A percentile compares a stretch with the other conserved stretches of the same genome.
Evolutionary conservation across 1,284 basidiomycete genomes (phyloP).

Genomic region (Ceratobasidium sp.): DNA sequence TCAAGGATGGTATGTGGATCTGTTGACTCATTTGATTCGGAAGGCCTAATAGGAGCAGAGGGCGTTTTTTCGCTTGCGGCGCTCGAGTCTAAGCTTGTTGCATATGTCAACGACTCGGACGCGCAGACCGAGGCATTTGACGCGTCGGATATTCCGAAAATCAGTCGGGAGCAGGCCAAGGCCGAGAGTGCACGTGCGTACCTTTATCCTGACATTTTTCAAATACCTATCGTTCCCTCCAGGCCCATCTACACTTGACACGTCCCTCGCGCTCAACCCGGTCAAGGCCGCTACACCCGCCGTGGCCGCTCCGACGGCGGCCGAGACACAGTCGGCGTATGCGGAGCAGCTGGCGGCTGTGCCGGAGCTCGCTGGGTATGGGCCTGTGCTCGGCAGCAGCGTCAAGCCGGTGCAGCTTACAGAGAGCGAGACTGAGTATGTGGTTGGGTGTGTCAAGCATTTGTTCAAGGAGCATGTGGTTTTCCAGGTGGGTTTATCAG

Average conservation of each 20-base stretch:
- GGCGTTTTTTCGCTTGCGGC: conserved; percentile 88
- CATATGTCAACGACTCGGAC: conserved; percentile 83
- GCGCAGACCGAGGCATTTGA: conserved; percentile 78
- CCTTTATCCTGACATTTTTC: neutral
- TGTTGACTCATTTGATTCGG: conserved; percentile 9
- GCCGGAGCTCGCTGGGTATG: conserved; percentile 86
- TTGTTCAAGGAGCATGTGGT: conserved; percentile 95
- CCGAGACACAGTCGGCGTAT: conserved; percentile 86
- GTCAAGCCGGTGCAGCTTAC: conserved; percentile 83
- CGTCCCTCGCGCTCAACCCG: conserved; percentile 68
- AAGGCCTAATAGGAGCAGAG: conserved; percentile 59
- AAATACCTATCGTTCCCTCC: conserved; percentile 17
- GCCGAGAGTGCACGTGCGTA: conserved; percentile 82
- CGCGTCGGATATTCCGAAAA: conserved; percentile 80
- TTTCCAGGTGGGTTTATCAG: conserved; percentile 73
- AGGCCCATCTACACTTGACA: conserved; percentile 86
- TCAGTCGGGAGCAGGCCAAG: conserved; percentile 87
- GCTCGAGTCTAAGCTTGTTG: conserved; percentile 84
- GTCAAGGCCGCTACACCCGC: conserved; percentile 63
- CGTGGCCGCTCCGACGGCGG: conserved; percentile 67
- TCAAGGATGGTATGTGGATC: conserved; percentile 82
- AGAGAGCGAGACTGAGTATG: conserved; percentile 98
- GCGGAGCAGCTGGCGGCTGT: conserved; percentile 84
- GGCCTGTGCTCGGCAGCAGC: conserved; percentile 87
- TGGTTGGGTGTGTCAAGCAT: conserved; percentile 96